Evolutionary conservation across 2,329 filamentous ascomycete genomes (phyloP).

Genomic region (Trematosphaeria pertusa): DNA sequence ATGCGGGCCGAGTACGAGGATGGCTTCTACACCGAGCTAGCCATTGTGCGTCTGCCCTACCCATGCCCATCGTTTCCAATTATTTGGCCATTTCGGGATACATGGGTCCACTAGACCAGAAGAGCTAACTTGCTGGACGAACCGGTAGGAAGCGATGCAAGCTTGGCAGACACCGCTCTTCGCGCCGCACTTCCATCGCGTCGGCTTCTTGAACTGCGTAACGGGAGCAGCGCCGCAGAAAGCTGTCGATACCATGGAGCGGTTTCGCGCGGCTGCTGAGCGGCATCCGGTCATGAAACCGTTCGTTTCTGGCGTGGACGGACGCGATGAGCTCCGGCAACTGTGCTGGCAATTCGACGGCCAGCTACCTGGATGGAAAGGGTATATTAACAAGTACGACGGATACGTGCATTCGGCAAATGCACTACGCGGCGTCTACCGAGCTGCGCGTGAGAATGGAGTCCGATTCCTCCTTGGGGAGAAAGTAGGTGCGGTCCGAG

Average conservation of each 20-base stretch:
- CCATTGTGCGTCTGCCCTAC: conserved; percentile 50
- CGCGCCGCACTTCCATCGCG: conserved; percentile 60
- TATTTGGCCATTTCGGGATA: too few relatives aligned
- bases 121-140: conserved; percentile 6
- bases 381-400: conserved; percentile 65
- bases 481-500: conserved; percentile 44
- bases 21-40: conserved; percentile 62
- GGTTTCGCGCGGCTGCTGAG: conserved; percentile 50
- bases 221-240: conserved; percentile 58
- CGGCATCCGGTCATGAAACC: conserved; percentile 50
- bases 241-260: conserved; percentile 56
- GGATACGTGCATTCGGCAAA: conserved; percentile 65
- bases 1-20: conserved; percentile 66
- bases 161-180: conserved; percentile 63
- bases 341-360: conserved; percentile 58
- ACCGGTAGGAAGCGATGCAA: conserved; percentile 60
- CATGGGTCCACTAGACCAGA: too few relatives aligned
- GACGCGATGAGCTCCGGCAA: conserved; percentile 50
- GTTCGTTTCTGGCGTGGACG: conserved; percentile 50
- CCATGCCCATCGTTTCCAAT: neutral
- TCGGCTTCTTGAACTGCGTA: conserved; percentile 60
- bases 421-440: conserved; percentile 56
- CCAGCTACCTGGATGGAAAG: conserved; percentile 60
- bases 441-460: conserved; percentile 52
- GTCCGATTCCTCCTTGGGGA: conserved; percentile 55